These are phyloP conservation scores for Coemansia sp. DNA, from an alignment of 192 early-diverging fungal genomes.

Conservation along the genomic window DNA sequence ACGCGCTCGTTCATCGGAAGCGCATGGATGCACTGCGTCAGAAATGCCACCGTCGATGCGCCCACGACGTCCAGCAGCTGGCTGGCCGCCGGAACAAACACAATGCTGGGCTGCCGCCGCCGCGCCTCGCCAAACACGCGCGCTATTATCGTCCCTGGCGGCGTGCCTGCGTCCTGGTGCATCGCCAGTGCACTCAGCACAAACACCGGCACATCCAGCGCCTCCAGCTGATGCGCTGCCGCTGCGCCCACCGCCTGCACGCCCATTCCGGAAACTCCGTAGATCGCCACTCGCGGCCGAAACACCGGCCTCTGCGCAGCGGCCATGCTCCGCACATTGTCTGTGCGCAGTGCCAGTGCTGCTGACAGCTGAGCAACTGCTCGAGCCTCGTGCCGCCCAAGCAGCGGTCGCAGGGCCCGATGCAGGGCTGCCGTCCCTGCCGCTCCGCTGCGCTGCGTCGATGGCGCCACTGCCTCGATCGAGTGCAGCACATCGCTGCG, in stretches of 20 bases:
- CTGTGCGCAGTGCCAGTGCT: conserved; percentile 30
- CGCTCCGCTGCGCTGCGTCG: conserved; percentile 1
- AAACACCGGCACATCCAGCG: conserved; percentile 59
- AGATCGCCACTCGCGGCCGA: conserved; percentile 62
- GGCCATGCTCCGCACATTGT: not conserved
- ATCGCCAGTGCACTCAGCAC: conserved; percentile 56
- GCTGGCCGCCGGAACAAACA: conserved; percentile 60
- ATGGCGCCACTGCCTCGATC: conserved; percentile 20
- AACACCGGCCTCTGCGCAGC: conserved; percentile 18
- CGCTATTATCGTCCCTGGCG: conserved; percentile 56
- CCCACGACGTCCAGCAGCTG: conserved; percentile 56
- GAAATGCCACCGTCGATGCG: conserved; percentile 42
- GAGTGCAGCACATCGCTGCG: conserved; percentile 59
- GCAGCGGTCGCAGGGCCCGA: conserved; percentile 2
- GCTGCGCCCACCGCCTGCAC: conserved; percentile 59
- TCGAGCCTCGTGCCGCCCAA: not conserved
- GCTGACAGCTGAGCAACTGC: conserved; percentile 9
- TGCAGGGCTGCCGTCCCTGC: conserved; percentile 6
- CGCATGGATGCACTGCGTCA: conserved; percentile 56
- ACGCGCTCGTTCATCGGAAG: conserved; percentile 56
- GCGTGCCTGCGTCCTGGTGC: conserved; percentile 42
- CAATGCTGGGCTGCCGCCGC: conserved; percentile 59
- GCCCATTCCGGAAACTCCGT: conserved; percentile 61
- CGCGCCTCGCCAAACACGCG: conserved; percentile 61
- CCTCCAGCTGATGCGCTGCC: conserved; percentile 58